A percentile compares a stretch with the other conserved stretches of the same genome.
These are phyloP conservation scores for Sarocladium oryzae DNA, from an alignment of 2,329 filamentous ascomycete genomes.

Conservation along the genomic window DNA sequence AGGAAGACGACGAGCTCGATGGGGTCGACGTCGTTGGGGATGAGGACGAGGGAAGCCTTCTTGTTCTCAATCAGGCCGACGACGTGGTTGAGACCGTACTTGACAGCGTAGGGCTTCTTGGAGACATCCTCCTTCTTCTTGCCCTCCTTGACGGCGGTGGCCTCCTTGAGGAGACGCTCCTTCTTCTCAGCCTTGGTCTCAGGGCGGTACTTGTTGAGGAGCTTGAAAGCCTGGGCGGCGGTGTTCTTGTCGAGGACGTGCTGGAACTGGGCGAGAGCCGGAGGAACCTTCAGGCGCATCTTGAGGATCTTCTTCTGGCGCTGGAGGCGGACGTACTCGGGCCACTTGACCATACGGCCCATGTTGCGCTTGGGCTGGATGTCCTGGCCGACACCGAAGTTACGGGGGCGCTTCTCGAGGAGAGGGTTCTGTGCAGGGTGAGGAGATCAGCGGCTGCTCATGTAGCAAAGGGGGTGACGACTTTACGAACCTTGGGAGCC, in stretches of 20 bases:
- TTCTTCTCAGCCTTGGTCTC: constrained; percentile 99
- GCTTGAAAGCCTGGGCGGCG: constrained; percentile 95
- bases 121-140: constrained; percentile 99
- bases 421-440: constrained; percentile 76
- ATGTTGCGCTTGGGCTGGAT: constrained; percentile 96
- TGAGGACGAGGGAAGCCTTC: constrained; percentile 97
- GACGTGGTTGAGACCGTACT: constrained; percentile 99
- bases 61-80: constrained; percentile 98
- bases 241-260: constrained; percentile 95
- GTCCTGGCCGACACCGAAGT: constrained; percentile 99
- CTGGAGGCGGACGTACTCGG: constrained; percentile 97
- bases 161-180: constrained; percentile 97
- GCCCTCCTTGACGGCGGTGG: constrained; percentile 93
- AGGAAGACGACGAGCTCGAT: constrained; percentile 99
- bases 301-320: constrained; percentile 92
- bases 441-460: background rate
- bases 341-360: constrained; percentile 98
- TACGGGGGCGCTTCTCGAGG: constrained; percentile 94
- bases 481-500: constrained; percentile 77
- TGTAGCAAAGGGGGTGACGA: background rate
- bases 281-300: constrained; percentile 97
- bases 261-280: constrained; percentile 95
- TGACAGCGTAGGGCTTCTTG: constrained; percentile 99
- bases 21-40: constrained; percentile 98
- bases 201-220: constrained; percentile 99